Base-by-base conservation (phyloP, 768 basidiomycete species). In the Mycena epipterygia region DNA sequence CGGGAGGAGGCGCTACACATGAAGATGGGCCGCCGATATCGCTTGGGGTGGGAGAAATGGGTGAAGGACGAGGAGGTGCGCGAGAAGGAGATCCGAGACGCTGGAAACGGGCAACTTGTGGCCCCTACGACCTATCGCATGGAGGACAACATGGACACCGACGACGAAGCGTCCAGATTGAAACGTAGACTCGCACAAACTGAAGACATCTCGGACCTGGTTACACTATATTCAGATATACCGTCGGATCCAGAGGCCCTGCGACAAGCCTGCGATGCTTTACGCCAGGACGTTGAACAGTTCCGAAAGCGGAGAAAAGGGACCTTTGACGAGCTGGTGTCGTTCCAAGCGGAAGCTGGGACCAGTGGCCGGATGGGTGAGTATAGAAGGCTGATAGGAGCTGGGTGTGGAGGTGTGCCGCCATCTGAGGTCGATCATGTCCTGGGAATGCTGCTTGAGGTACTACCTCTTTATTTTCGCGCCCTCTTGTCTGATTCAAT, bases 21-120 rank as follows among this genome's bases (percentile, higher is more conserved):
- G 9, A 95, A 93, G 81, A 95, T 98, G 90, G 93, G 91, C 23
- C 88, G 88, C 74, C 85, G 93, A 72, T 95, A 95, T 82, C 88
- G 94, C 57, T 77, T 93, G 29, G 97, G 96, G 3, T 98, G 93
- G 92, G 95, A 97, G 79, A 94, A 93, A 75, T 99, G 97, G 96
- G 82, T 94, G 25, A 91, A 91, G 73, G 93, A 93, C 65, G 95
- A 98, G 82, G 93, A 95, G 77, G 83, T 83, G 37, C 87, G 96
- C 30, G 95, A 97, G 81, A 88, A 84, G 69, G 79, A 80, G 2
- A 90, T 95, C 72, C 88, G 91, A 55, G 89, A 89, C 44, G 89
- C 84, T 2, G 87, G 89, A 0, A 86, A 87, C 58, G 93, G 93
- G 7, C 83, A 88, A 57, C 80, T 91, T 63, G 80, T 81, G 16